These are phyloP conservation scores for Hypomyces perniciosus DNA, from an alignment of 2,329 filamentous ascomycete species.

Conservation along the genomic window DNA sequence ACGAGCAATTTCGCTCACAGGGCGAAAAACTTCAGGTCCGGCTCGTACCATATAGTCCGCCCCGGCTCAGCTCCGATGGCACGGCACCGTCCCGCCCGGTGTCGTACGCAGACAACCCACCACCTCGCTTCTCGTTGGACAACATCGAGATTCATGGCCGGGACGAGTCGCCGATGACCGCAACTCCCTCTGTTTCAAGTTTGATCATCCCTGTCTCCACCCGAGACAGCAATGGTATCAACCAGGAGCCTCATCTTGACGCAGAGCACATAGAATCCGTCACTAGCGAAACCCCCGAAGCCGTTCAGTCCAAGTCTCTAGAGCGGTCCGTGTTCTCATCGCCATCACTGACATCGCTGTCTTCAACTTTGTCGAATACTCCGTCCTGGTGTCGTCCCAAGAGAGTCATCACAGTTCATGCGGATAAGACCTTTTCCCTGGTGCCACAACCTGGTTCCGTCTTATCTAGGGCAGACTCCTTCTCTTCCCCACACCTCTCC, in stretches of 20 bases:
- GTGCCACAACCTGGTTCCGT: conserved; percentile 28
- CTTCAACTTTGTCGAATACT: conserved; percentile 18
- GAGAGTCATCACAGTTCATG: conserved; percentile 44
- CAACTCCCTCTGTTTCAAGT: neutral
- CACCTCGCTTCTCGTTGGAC: neutral
- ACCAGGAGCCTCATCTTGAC: conserved; percentile 2
- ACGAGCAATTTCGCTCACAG: conserved; percentile 24
- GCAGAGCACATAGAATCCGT: neutral
- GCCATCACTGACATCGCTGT: conserved; percentile 11
- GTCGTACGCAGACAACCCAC: conserved; percentile 18
- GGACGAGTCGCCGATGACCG: conserved; percentile 3
- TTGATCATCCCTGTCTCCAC: neutral
- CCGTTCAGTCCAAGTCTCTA: conserved; percentile 5
- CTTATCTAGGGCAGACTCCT: conserved; percentile 26
- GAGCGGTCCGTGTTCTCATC: conserved; percentile 9
- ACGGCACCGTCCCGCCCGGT: conserved; percentile 21
- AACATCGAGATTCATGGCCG: conserved; percentile 7
- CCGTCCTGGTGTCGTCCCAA: conserved; percentile 23
- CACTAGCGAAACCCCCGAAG: neutral
- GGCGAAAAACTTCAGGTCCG: conserved; percentile 30
- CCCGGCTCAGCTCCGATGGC: conserved; percentile 28
- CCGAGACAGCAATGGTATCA: neutral
- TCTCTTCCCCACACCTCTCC: conserved; percentile 37
- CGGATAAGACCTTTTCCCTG: conserved; percentile 55
- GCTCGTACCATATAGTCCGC: conserved; percentile 34